phyloP scores from a whole-genome alignment of 306 rosid genomes.

The Gastrolobium villosum region DNA sequence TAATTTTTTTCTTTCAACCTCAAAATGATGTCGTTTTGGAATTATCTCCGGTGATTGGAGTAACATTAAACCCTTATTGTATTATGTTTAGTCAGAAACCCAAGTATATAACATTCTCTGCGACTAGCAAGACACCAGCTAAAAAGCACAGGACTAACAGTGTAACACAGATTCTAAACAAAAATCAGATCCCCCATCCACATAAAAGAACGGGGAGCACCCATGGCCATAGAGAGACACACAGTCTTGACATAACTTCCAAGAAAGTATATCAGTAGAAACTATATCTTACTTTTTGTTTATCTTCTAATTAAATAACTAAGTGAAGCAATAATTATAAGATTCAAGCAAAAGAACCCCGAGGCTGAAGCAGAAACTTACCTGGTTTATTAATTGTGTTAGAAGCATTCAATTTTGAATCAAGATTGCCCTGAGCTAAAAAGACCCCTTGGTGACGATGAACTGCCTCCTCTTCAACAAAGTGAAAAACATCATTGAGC shows the following conservation, averaged over 20 bases:
- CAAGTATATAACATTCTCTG: background rate
- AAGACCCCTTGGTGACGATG: slow-evolving; percentile 72
- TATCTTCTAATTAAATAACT: background rate
- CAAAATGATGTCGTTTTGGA: too few relatives aligned
- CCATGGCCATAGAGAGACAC: background rate
- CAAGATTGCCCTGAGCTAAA: slow-evolving; percentile 69
- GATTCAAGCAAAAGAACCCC: slow-evolving; percentile 4
- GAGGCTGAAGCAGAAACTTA: slow-evolving; percentile 37
- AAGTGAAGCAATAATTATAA: slow-evolving; percentile 14
- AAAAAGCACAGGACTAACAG: background rate
- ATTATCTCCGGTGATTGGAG: too few relatives aligned
- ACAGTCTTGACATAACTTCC: background rate
- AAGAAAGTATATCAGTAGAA: background rate
- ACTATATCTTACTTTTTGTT: background rate
- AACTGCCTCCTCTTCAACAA: slow-evolving; percentile 75
- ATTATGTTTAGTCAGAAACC: too few relatives aligned
- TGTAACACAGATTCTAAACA: slow-evolving; percentile 25
- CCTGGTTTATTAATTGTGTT: slow-evolving; percentile 68
- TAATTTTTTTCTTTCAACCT: too few relatives aligned
- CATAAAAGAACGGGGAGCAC: slow-evolving; percentile 6
- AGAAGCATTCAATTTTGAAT: slow-evolving; percentile 60
- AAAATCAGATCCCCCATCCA: slow-evolving; percentile 7
- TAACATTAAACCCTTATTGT: too few relatives aligned
- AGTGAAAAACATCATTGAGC: slow-evolving; percentile 83
- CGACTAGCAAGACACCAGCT: background rate